A percentile compares a stretch with the other conserved stretches of the same genome.
Conservation (phyloP, 441 rosid species). For the Eutrema salsugineum region DNA sequence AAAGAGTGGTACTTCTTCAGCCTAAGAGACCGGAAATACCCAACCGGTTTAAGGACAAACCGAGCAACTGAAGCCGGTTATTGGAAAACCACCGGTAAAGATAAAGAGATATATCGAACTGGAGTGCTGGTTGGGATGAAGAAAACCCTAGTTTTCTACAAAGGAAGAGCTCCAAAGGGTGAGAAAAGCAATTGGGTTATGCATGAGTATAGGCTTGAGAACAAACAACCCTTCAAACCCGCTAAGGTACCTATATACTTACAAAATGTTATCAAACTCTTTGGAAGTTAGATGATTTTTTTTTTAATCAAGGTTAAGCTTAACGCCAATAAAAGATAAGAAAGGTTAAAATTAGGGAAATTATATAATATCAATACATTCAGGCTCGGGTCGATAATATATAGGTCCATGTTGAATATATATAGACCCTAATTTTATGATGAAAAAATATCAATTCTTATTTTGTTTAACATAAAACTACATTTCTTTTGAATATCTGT, state of each 20-base stretch:
- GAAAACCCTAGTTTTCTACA: conserved; percentile 76
- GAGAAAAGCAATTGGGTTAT: conserved; percentile 80
- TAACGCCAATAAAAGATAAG: background rate
- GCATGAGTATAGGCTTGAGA: conserved; percentile 69
- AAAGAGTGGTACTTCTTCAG: conserved; percentile 78
- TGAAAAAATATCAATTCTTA: background rate
- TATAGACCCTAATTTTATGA: background rate
- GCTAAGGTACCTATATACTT: conserved; percentile 37
- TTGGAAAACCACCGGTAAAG: conserved; percentile 82
- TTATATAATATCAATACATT: background rate
- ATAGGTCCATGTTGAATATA: background rate
- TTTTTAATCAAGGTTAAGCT: background rate
- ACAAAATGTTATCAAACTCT: background rate
- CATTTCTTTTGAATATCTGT: background rate
- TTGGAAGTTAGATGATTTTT: background rate
- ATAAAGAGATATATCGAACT: conserved; percentile 53
- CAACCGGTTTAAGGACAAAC: conserved; percentile 74
- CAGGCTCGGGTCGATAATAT: background rate
- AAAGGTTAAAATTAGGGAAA: too few species aligned
- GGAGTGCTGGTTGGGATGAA: conserved; percentile 68
- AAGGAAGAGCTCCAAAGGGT: conserved; percentile 78
- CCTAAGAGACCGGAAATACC: conserved; percentile 67
- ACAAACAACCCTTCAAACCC: conserved; percentile 43
- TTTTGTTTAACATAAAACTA: background rate
- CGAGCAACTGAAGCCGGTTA: conserved; percentile 76